phyloP scores from a whole-genome alignment of 805 yeast genomes.

The Candida hungchunana region DNA sequence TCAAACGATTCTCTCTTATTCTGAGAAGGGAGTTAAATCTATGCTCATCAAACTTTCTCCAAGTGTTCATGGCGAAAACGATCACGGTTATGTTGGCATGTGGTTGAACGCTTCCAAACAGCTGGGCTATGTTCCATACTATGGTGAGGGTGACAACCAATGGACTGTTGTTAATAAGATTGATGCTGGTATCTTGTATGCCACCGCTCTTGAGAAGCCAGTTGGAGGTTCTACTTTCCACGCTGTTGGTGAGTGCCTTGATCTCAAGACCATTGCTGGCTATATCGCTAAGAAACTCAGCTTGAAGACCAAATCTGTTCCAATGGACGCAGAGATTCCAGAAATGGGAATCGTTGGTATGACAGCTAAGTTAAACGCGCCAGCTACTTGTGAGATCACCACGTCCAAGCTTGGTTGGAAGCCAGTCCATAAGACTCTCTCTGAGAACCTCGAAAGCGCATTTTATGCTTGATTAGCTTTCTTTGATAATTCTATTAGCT shows the following conservation, averaged over 20 bases:
- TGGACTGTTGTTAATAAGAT: conserved; percentile 32
- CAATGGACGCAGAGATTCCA: not conserved
- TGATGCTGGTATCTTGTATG: conserved; percentile 33
- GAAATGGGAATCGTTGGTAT: not conserved
- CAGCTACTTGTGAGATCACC: not conserved
- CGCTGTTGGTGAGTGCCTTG: not conserved
- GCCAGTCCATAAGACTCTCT: too few relatives aligned
- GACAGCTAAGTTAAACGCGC: not conserved
- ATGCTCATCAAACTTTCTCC: conserved; percentile 30
- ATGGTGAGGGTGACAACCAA: conserved; percentile 32
- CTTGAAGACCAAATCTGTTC: not conserved
- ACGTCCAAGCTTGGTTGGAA: not conserved
- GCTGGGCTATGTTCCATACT: conserved; percentile 30
- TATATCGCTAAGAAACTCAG: not conserved
- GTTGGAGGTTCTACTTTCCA: not conserved
- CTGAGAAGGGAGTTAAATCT: conserved; percentile 27
- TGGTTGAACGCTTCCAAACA: conserved; percentile 29
- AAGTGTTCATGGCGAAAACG: conserved; percentile 32
- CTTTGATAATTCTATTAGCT: too few relatives aligned
- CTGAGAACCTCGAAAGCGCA: too few relatives aligned
- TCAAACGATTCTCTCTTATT: conserved; percentile 13
- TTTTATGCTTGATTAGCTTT: too few relatives aligned
- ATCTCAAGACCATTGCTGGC: not conserved
- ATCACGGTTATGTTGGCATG: conserved; percentile 25
- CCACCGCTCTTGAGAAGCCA: conserved; percentile 18